Conservation (phyloP, 2,329 filamentous ascomycete species). For the Calonectria pteridis region DNA sequence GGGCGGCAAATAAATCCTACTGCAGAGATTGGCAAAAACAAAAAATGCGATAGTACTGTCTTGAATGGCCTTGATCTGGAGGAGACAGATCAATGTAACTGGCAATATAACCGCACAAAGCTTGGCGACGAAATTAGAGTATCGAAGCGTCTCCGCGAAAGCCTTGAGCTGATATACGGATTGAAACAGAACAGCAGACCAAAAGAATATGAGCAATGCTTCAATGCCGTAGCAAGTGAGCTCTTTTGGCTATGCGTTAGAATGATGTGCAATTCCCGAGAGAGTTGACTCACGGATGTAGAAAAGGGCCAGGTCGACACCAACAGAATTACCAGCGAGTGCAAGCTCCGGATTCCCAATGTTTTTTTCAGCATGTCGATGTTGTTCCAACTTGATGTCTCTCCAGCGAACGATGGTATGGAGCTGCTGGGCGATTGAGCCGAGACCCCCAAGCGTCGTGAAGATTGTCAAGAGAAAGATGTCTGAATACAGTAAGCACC, state of each 20-base stretch:
- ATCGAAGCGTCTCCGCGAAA: conserved; percentile 12
- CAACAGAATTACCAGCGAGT: conserved; percentile 56
- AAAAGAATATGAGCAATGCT: conserved; percentile 59
- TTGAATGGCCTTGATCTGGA: conserved; percentile 12
- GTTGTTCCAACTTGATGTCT: conserved; percentile 55
- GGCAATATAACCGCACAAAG: conserved; percentile 18
- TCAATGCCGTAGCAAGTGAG: conserved; percentile 65
- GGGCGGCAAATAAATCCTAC: background rate
- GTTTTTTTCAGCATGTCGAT: conserved; percentile 50
- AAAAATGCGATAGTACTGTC: conserved; percentile 16
- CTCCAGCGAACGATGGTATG: conserved; percentile 56
- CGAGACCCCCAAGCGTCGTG: conserved; percentile 51
- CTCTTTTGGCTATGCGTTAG: conserved; percentile 48
- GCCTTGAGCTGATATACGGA: conserved; percentile 20
- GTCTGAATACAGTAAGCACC: conserved; percentile 45
- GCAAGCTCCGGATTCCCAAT: conserved; percentile 55
- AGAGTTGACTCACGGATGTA: conserved; percentile 58
- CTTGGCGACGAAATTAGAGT: conserved; percentile 21
- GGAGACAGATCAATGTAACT: conserved; percentile 1
- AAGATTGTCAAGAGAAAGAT: conserved; percentile 55
- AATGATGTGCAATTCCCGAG: background rate
- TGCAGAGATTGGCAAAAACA: conserved; percentile 22
- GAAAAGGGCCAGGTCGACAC: conserved; percentile 58
- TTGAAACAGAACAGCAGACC: conserved; percentile 48
- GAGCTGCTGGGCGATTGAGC: conserved; percentile 57